These are phyloP conservation scores for Aspergillus sp. DNA, from an alignment of 2,329 filamentous ascomycete species.

Conservation along the genomic window DNA sequence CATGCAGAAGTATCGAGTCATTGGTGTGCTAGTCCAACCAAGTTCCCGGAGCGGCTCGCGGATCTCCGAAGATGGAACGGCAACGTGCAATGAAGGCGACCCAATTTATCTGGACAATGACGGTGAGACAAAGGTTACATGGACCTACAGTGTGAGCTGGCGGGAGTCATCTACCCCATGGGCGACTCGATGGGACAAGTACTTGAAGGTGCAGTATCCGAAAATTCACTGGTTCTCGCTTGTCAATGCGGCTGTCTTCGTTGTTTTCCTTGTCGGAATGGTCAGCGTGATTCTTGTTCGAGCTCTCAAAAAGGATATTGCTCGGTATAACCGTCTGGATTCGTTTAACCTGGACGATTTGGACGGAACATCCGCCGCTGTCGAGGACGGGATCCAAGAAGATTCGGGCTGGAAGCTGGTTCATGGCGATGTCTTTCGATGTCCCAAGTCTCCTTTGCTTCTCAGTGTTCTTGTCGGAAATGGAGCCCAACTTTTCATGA, in stretches of 20 bases:
- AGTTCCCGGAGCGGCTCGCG: slow-evolving; percentile 64
- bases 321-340: slow-evolving; percentile 92
- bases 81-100: slow-evolving; percentile 63
- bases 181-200: slow-evolving; percentile 98
- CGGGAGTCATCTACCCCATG: slow-evolving; percentile 79
- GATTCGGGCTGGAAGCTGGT: slow-evolving; percentile 99
- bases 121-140: slow-evolving; percentile 68
- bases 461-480: slow-evolving; percentile 88
- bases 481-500: slow-evolving; percentile 94
- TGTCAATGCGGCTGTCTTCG: slow-evolving; percentile 92
- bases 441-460: slow-evolving; percentile 77
- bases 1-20: slow-evolving; percentile 74
- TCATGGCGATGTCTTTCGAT: slow-evolving; percentile 94
- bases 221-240: slow-evolving; percentile 99
- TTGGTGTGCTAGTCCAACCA: slow-evolving; percentile 87
- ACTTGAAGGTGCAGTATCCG: slow-evolving; percentile 93
- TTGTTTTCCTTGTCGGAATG: slow-evolving; percentile 85
- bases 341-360: slow-evolving; percentile 88
- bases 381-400: slow-evolving; percentile 93
- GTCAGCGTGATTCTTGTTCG: slow-evolving; percentile 90
- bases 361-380: slow-evolving; percentile 67
- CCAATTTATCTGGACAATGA: slow-evolving; percentile 66
- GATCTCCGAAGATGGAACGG: slow-evolving; percentile 50
- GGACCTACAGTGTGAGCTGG: slow-evolving; percentile 94
- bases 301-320: slow-evolving; percentile 91